Evolutionary conservation across 148 eudicot species (phyloP).

Genomic region (Rhododendron ferrugineum): DNA sequence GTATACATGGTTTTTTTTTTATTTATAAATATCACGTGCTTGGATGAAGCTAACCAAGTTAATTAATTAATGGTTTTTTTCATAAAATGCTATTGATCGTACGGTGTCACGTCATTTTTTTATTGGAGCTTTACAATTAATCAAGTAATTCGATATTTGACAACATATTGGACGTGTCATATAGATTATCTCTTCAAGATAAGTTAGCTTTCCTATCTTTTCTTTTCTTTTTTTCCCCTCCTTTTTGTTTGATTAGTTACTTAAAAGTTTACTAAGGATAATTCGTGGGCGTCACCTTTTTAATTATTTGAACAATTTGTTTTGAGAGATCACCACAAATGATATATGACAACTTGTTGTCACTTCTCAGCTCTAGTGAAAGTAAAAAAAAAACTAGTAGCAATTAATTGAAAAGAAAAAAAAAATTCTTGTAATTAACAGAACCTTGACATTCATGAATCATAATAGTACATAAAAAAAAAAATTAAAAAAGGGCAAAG

Average conservation of each 20-base stretch:
- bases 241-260: constrained; percentile 2
- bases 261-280: neutral
- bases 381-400: neutral
- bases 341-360: neutral
- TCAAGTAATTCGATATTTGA: neutral
- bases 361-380: neutral
- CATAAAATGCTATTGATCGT: neutral
- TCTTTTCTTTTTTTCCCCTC: neutral
- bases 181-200: neutral
- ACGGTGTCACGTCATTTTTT: neutral
- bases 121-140: neutral
- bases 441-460: neutral
- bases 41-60: too few species aligned
- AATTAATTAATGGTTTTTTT: neutral
- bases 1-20: too few species aligned
- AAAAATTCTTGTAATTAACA: neutral
- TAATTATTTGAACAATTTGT: neutral
- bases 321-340: neutral
- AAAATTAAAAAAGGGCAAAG: too few species aligned
- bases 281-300: neutral
- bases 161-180: neutral
- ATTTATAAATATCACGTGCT: too few species aligned
- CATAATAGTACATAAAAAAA: neutral
- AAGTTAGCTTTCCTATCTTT: neutral
- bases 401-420: neutral